Conservation (phyloP, 495 filamentous ascomycete genomes). For the Penicillium crystallinum region DNA sequence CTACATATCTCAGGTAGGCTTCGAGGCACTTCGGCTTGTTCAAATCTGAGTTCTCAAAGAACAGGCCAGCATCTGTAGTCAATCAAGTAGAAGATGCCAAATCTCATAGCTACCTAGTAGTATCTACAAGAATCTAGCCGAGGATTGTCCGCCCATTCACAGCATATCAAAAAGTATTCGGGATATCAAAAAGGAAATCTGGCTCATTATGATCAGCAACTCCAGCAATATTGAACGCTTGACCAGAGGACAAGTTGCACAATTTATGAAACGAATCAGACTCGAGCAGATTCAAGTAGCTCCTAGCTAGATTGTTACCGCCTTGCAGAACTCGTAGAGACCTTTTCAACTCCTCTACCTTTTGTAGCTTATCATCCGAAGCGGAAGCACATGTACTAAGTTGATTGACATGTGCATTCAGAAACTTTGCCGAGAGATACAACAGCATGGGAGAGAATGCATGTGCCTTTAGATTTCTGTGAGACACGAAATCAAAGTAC, state of each 20-base stretch:
- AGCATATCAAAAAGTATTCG: background rate
- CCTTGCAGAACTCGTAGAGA: background rate
- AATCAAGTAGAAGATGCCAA: too few species aligned
- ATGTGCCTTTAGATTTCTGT: background rate
- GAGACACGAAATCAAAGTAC: background rate
- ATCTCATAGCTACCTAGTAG: too few species aligned
- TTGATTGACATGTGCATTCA: background rate
- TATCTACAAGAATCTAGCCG: background rate
- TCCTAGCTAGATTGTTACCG: slow-evolving; percentile 3
- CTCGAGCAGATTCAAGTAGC: slow-evolving; percentile 1
- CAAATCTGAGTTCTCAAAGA: too few species aligned
- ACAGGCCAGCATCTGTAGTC: too few species aligned
- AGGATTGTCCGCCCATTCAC: background rate
- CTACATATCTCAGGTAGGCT: too few species aligned
- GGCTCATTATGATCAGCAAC: background rate
- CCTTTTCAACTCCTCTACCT: background rate
- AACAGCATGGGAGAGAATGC: slow-evolving; percentile 5
- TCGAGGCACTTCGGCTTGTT: too few species aligned
- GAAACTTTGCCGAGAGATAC: slow-evolving; percentile 5
- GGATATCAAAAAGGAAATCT: background rate
- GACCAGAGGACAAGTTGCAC: background rate
- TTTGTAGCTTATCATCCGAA: slow-evolving; percentile 1
- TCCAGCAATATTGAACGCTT: background rate
- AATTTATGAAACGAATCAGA: background rate
- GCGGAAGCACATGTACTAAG: background rate